phyloP scores from a whole-genome alignment of 768 basidiomycete species.

The Suillus discolor region DNA sequence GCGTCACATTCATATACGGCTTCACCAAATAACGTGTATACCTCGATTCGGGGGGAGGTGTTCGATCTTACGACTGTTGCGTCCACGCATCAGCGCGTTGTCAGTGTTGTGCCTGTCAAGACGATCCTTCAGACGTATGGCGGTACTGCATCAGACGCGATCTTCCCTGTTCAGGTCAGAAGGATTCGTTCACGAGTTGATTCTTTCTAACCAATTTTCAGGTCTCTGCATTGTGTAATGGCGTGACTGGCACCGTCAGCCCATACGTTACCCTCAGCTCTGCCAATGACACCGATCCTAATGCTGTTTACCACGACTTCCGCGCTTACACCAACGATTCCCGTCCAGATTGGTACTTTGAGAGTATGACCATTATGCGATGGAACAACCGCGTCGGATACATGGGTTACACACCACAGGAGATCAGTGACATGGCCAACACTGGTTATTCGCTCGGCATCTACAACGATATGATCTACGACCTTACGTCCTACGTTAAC shows the following conservation, averaged over 20 bases:
- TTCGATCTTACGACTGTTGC: constrained; percentile 82
- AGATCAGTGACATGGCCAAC: constrained; percentile 71
- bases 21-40: constrained; percentile 75
- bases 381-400: constrained; percentile 89
- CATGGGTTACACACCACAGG: constrained; percentile 77
- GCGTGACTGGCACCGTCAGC: constrained; percentile 75
- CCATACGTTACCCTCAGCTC: constrained; percentile 82
- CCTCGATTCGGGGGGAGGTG: constrained; percentile 89
- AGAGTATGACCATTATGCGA: constrained; percentile 91
- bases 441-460: constrained; percentile 72
- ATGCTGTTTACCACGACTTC: constrained; percentile 94
- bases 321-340: constrained; percentile 85
- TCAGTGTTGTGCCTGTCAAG: constrained; percentile 76
- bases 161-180: constrained; percentile 94
- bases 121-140: constrained; percentile 76
- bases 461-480: constrained; percentile 87
- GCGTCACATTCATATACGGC: constrained; percentile 63
- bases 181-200: background rate
- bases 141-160: constrained; percentile 65
- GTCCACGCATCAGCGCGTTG: constrained; percentile 62
- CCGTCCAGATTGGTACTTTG: constrained; percentile 98
- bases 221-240: constrained; percentile 94
- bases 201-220: constrained; percentile 22
- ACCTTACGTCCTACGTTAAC: constrained; percentile 78
- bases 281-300: constrained; percentile 73